Evolutionary conservation across 495 filamentous ascomycete genomes (phyloP).

Genomic region (Poronia punctata): DNA sequence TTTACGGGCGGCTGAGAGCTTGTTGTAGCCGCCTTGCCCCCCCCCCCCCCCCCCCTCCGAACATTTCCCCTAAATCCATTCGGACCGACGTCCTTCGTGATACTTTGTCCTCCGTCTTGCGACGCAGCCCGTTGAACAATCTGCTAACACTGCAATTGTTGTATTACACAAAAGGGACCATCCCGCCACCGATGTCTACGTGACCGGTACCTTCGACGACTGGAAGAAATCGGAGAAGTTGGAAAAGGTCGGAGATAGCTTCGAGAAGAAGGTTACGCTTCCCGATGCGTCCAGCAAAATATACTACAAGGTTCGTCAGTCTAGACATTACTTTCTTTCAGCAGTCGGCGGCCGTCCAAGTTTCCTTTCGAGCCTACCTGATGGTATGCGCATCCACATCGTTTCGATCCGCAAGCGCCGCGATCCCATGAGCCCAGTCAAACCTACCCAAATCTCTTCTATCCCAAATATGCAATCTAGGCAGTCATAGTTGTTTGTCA

Average conservation of each 20-base stretch:
- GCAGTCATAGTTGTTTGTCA: too few relatives aligned
- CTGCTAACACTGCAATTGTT: conserved; percentile 6
- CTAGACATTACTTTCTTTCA: conserved; percentile 13
- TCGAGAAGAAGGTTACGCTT: conserved; percentile 71
- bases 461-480: too few relatives aligned
- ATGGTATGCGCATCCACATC: neutral
- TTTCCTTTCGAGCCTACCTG: neutral
- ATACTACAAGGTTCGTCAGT: conserved; percentile 67
- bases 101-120: conserved; percentile 10
- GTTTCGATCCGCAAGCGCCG: too few relatives aligned
- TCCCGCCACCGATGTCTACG: conserved; percentile 75
- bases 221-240: conserved; percentile 82
- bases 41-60: neutral
- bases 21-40: neutral
- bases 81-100: conserved; percentile 3
- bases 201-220: conserved; percentile 92
- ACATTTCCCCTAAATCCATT: neutral
- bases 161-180: conserved; percentile 52
- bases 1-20: neutral
- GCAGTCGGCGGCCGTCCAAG: neutral
- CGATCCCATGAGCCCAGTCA: too few relatives aligned
- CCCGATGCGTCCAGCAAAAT: conserved; percentile 58
- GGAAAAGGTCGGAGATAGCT: conserved; percentile 60
- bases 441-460: too few relatives aligned
- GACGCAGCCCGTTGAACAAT: conserved; percentile 3